Evolutionary conservation across 495 filamentous ascomycete species (phyloP).

Genomic region (Penicillium macrosclerotiorum): DNA sequence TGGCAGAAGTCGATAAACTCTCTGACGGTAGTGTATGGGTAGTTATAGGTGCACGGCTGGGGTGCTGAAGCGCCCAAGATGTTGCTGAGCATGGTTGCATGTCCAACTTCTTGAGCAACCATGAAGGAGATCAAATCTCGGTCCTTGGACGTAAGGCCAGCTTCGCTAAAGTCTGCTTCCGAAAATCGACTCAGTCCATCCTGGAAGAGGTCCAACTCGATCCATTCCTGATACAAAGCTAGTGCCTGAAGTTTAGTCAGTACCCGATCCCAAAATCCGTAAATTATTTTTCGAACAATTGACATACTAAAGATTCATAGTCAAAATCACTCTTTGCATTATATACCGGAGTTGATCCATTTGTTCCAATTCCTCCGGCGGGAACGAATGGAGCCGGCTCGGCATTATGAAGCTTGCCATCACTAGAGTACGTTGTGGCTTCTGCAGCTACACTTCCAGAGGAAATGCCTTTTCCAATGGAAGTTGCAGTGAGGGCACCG

Average conservation of each 20-base stretch:
- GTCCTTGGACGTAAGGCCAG: constrained; percentile 66
- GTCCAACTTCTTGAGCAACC: constrained; percentile 82
- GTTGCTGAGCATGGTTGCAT: constrained; percentile 76
- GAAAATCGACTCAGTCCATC: constrained; percentile 71
- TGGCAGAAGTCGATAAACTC: constrained; percentile 88
- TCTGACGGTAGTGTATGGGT: constrained; percentile 71
- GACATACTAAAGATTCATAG: constrained; percentile 60
- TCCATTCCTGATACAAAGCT: constrained; percentile 78
- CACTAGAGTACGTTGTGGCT: constrained; percentile 62
- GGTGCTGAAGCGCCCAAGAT: constrained; percentile 72
- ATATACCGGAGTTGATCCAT: constrained; percentile 71
- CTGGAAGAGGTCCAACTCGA: constrained; percentile 86
- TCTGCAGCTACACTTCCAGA: constrained; percentile 41
- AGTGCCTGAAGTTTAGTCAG: constrained; percentile 46
- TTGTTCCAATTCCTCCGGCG: constrained; percentile 76
- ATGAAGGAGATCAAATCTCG: constrained; percentile 75
- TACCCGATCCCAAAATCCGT: background rate
- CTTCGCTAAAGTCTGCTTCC: constrained; percentile 64
- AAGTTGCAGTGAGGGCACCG: constrained; percentile 53
- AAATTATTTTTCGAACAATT: background rate
- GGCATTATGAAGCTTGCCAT: constrained; percentile 63
- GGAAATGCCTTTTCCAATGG: constrained; percentile 49
- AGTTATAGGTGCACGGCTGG: constrained; percentile 76
- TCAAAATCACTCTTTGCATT: constrained; percentile 70
- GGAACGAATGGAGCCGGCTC: constrained; percentile 73